Base-by-base conservation (phyloP, 768 basidiomycete species). In the Chlorophyllum brunneum region DNA sequence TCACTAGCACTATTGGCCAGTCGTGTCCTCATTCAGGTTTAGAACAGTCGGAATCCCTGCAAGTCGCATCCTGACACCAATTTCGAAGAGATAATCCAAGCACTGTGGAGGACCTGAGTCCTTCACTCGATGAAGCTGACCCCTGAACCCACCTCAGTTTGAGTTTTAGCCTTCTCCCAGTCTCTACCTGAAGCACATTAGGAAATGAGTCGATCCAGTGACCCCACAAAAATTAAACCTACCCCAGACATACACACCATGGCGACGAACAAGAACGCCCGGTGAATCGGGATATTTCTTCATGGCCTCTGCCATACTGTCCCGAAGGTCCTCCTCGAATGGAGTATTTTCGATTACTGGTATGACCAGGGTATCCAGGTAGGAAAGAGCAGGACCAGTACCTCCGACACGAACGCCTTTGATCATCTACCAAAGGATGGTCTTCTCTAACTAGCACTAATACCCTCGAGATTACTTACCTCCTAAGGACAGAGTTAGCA, bases 291-390 rank as follows among this genome's bases (percentile, higher is more conserved):
- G 92, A 61, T 87, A 84, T 55, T 81, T 78, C 8, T 70, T 65
- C 88, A 94, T 92, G 2, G 91, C 91, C 30, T 81, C 82, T 0
- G 83, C 89, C 91, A 95, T 93, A 56, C 88, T 86, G 36, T 89
- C 89, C 55, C 84, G 88, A 52, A 95, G 71, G 64, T 93, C 92
- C 65, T 93, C 92, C 65, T 95, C 92, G 54, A 88, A 77, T 4
- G 92, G 92, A 1, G 92, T 95, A 61, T 94, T 95, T 59, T 91
- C 86, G 54, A 94, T 95, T 62, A 95, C 93, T 0, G 92, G 92
- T 2, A 95, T 72, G 46, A 81, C 83, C 7, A 94, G 77, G 3
- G 88, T 93, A 67, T 95, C 90, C 47, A 92, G 80, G 67, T 92
- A 94, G 1, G 87, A 85, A 56, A 92, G 63, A 0, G 89, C 79